Evolutionary conservation across 768 basidiomycete genomes (phyloP).

Genomic region (Clitopilus hobsonii): DNA sequence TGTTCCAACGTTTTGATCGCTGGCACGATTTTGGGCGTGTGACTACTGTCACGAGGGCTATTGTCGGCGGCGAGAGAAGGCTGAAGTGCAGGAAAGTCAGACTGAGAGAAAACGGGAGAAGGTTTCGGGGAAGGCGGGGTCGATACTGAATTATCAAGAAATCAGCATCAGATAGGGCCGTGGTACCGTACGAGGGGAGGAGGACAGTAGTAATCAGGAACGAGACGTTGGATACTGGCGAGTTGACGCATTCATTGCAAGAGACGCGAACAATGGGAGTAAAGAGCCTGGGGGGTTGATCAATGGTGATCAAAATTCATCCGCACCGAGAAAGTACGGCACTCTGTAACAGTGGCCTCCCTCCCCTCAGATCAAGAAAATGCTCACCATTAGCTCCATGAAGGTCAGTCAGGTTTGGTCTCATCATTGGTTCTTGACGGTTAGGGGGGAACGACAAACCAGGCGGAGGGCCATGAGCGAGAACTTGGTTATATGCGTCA

Average conservation of each 20-base stretch:
- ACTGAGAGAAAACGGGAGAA: slow-evolving; percentile 54
- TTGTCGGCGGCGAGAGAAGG: slow-evolving; percentile 17
- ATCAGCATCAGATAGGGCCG: slow-evolving; percentile 47
- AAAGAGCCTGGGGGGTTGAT: slow-evolving; percentile 35
- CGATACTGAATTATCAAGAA: slow-evolving; percentile 37
- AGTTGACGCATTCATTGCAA: slow-evolving; percentile 35
- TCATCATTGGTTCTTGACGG: slow-evolving; percentile 14
- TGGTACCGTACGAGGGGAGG: neutral
- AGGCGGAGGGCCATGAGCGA: slow-evolving; percentile 58
- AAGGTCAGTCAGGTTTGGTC: slow-evolving; percentile 31
- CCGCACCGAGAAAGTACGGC: slow-evolving; percentile 87
- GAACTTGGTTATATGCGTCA: neutral
- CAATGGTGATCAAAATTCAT: slow-evolving; percentile 71
- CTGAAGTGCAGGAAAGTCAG: slow-evolving; percentile 75
- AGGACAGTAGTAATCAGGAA: neutral
- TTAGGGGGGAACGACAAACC: slow-evolving; percentile 47
- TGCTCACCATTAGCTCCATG: slow-evolving; percentile 62
- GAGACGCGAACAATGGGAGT: slow-evolving; percentile 23
- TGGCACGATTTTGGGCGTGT: slow-evolving; percentile 15
- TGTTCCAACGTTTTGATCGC: slow-evolving; percentile 47
- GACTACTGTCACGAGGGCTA: slow-evolving; percentile 26
- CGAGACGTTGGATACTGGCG: slow-evolving; percentile 16
- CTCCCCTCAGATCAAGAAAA: slow-evolving; percentile 58
- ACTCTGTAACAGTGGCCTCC: slow-evolving; percentile 85
- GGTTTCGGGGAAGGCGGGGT: slow-evolving; percentile 41